phyloP scores from a whole-genome alignment of 805 yeast genomes.

The Yarrowia bubula region DNA sequence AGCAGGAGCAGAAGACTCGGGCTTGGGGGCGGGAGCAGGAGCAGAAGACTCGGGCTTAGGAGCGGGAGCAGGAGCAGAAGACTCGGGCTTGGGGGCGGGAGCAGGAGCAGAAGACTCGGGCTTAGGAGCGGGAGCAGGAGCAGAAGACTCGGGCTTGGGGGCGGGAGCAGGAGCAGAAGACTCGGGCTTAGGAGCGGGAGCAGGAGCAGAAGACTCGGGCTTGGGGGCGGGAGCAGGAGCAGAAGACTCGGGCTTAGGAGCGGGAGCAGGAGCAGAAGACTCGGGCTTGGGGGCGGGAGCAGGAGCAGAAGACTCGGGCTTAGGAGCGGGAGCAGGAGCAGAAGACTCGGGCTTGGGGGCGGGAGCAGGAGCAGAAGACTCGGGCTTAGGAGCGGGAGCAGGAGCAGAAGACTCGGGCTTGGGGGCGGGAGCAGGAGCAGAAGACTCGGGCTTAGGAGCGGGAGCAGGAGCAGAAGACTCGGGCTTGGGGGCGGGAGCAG shows the following conservation, averaged over 20 bases:
- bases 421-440: constrained; percentile 24
- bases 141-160: neutral
- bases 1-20: constrained; percentile 5
- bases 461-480: constrained; percentile 10
- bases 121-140: constrained; percentile 25
- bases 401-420: neutral
- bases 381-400: constrained; percentile 13
- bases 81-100: constrained; percentile 31
- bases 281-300: constrained; percentile 9
- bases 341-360: constrained; percentile 25
- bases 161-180: constrained; percentile 17
- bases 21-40: constrained; percentile 2
- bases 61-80: constrained; percentile 1
- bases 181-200: constrained; percentile 25
- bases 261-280: constrained; percentile 12
- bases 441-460: constrained; percentile 11
- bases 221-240: constrained; percentile 29
- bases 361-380: neutral
- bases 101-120: constrained; percentile 28
- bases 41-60: neutral
- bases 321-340: constrained; percentile 5
- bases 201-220: constrained; percentile 27
- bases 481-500: constrained; percentile 16
- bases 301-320: constrained; percentile 29
- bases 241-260: constrained; percentile 8